A percentile compares a stretch with the other conserved stretches of the same genome.
Evolutionary conservation across 768 basidiomycete species (phyloP).

Genomic region (Myochromella boudieri): DNA sequence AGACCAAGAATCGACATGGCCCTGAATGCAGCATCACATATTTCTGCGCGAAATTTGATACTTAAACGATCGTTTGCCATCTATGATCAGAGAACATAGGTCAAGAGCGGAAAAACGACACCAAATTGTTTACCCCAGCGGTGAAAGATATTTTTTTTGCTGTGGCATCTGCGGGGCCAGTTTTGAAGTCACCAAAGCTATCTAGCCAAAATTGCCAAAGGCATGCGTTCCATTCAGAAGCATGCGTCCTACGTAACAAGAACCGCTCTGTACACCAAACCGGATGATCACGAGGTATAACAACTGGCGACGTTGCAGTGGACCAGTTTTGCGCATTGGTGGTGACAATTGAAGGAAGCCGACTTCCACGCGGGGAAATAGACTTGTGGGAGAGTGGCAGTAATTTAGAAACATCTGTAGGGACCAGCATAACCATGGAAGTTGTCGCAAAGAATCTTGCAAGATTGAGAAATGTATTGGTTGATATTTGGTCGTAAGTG

Average conservation of each 20-base stretch:
- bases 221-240: constrained; percentile 62
- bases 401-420: constrained; percentile 36
- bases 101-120: constrained; percentile 1
- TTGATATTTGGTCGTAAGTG: constrained; percentile 32
- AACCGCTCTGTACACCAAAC: constrained; percentile 66
- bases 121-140: constrained; percentile 8
- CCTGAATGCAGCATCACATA: constrained; percentile 49
- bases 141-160: background rate
- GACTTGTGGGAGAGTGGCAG: constrained; percentile 17
- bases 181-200: constrained; percentile 39
- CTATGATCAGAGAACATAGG: background rate
- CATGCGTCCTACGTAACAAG: constrained; percentile 43
- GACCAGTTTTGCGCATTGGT: constrained; percentile 21
- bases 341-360: constrained; percentile 22
- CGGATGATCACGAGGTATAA: constrained; percentile 42
- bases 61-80: constrained; percentile 35
- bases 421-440: constrained; percentile 48
- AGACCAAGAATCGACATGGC: constrained; percentile 35
- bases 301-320: constrained; percentile 41
- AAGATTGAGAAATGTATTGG: constrained; percentile 60
- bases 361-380: constrained; percentile 9
- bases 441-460: constrained; percentile 60
- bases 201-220: constrained; percentile 66
- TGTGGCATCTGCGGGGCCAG: constrained; percentile 16
- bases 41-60: constrained; percentile 49